These are phyloP conservation scores for Silene coronaria DNA, from an alignment of 179 eudicot genomes.

Conservation along the genomic window DNA sequence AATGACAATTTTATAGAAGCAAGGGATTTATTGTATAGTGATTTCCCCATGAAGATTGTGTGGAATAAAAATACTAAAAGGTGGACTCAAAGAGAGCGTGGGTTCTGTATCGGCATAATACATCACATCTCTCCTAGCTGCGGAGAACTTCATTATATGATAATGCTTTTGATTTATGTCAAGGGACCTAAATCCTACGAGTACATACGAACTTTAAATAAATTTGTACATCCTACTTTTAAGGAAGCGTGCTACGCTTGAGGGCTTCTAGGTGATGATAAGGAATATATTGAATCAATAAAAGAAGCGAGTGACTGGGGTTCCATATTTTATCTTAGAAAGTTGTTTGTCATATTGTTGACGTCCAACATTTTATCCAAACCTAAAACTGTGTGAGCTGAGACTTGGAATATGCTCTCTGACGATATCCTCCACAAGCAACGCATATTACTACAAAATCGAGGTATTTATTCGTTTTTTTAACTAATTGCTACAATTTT, in stretches of 20 bases:
- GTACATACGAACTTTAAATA: neutral
- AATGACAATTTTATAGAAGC: slow-evolving; percentile 6
- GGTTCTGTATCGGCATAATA: neutral
- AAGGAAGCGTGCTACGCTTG: neutral
- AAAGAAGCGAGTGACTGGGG: neutral
- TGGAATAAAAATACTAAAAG: neutral
- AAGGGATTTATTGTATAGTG: neutral
- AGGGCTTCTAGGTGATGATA: slow-evolving; percentile 10
- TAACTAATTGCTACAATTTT: no score
- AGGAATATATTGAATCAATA: slow-evolving; percentile 3
- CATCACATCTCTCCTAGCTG: neutral
- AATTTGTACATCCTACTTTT: neutral
- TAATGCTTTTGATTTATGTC: neutral
- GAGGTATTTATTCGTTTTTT: neutral
- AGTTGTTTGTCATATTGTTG: neutral
- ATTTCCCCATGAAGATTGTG: slow-evolving; percentile 4
- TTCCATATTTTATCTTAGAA: neutral
- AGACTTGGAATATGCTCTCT: neutral
- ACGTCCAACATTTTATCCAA: neutral
- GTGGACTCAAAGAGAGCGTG: neutral
- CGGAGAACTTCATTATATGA: neutral
- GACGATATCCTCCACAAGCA: no score
- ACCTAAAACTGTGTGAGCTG: neutral
- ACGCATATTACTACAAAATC: neutral
- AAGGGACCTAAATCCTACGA: slow-evolving; percentile 3